These are phyloP conservation scores for Suhomyces pyralidae DNA, from an alignment of 805 yeast genomes.

Conservation along the genomic window DNA sequence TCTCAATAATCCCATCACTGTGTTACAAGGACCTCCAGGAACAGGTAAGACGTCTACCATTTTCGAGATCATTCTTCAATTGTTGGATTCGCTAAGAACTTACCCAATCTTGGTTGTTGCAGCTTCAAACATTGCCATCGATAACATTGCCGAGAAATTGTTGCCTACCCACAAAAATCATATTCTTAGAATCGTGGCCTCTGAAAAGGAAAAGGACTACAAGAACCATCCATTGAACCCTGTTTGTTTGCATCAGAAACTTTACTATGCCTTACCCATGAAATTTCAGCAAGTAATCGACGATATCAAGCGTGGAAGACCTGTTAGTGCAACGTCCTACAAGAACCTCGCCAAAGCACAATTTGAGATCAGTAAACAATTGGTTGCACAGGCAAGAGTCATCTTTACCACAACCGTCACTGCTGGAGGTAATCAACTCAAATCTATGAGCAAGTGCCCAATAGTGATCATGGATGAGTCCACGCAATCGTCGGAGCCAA, in stretches of 20 bases:
- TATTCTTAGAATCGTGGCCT: constrained; percentile 57
- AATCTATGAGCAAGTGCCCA: constrained; percentile 52
- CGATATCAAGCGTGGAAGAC: constrained; percentile 35
- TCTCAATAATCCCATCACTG: constrained; percentile 48
- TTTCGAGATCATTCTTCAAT: constrained; percentile 47
- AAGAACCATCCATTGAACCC: constrained; percentile 54
- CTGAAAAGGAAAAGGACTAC: constrained; percentile 61
- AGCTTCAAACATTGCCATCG: constrained; percentile 73
- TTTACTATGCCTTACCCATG: constrained; percentile 48
- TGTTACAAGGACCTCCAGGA: constrained; percentile 43
- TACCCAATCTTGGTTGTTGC: constrained; percentile 72
- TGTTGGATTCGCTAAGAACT: constrained; percentile 51
- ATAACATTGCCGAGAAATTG: constrained; percentile 70
- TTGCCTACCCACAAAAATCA: constrained; percentile 48
- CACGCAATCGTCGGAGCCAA: constrained; percentile 73
- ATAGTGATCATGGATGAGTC: constrained; percentile 78
- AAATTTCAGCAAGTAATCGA: constrained; percentile 41
- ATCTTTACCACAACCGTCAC: constrained; percentile 72
- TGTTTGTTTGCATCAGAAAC: constrained; percentile 63
- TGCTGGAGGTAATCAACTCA: constrained; percentile 65
- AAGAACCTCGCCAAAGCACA: constrained; percentile 47
- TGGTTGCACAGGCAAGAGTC: constrained; percentile 63
- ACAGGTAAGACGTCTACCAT: constrained; percentile 46
- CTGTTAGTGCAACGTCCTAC: constrained; percentile 39
- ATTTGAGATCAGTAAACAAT: constrained; percentile 44